Conservation (phyloP, 306 rosid genomes). For the Cicer cuneatum region DNA sequence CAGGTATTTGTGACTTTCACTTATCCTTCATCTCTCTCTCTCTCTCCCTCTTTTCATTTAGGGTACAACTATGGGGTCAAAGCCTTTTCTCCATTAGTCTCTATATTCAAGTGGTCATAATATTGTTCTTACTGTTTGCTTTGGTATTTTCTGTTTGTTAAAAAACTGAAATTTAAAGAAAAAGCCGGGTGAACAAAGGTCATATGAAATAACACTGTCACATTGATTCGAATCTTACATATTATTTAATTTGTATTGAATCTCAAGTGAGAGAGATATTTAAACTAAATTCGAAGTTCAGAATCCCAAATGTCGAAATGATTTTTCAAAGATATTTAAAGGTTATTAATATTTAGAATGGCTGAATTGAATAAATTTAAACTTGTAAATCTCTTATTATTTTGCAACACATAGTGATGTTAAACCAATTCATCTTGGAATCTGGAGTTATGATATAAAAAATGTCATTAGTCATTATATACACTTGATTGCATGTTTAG, state of each 20-base stretch:
- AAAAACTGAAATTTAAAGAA: neutral
- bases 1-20: slow-evolving; percentile 64
- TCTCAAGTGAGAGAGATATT: neutral
- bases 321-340: neutral
- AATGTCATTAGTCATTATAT: neutral
- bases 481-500: neutral
- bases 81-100: slow-evolving; percentile 11
- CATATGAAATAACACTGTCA: neutral
- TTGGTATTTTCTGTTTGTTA: neutral
- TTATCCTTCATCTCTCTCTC: neutral
- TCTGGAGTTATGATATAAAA: neutral
- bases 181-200: neutral
- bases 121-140: neutral
- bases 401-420: neutral
- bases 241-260: neutral
- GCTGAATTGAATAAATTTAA: too few species aligned
- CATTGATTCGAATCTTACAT: neutral
- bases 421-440: neutral
- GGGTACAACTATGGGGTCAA: neutral
- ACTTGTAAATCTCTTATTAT: neutral
- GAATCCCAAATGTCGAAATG: neutral
- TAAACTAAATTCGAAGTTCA: neutral
- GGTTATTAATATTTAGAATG: slow-evolving; percentile 2
- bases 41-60: neutral
- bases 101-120: neutral